Percentiles rank a stretch among this genome's conserved stretches.
phyloP scores from a whole-genome alignment of 768 basidiomycete genomes.

The Cystofilobasidium macerans region DNA sequence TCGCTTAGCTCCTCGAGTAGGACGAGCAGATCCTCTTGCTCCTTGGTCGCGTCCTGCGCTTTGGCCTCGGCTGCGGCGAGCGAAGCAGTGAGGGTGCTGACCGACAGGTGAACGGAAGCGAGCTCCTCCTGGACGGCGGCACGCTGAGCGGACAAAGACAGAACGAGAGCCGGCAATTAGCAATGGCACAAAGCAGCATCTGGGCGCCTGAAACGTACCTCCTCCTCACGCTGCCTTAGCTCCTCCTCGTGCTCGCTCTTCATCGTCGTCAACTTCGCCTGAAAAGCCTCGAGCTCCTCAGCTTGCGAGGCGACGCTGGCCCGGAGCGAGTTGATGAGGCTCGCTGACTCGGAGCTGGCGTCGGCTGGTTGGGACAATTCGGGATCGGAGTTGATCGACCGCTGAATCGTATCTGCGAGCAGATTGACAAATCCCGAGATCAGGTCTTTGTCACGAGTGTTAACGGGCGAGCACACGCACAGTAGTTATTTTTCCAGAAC shows the following conservation, averaged over 20 bases:
- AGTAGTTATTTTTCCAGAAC: conserved; percentile 97
- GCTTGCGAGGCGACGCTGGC: conserved; percentile 72
- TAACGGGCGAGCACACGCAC: too few species aligned
- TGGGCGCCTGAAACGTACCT: conserved; percentile 35
- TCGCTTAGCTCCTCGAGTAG: conserved; percentile 78
- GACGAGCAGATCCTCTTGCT: conserved; percentile 91
- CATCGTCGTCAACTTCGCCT: conserved; percentile 34
- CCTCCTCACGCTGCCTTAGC: conserved; percentile 29
- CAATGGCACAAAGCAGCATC: not conserved
- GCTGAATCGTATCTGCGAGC: conserved; percentile 58
- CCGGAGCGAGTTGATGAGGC: conserved; percentile 71
- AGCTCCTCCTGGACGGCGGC: conserved; percentile 7
- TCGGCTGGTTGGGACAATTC: conserved; percentile 53
- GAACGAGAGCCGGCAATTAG: not conserved
- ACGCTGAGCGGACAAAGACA: not conserved
- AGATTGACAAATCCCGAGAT: conserved; percentile 10
- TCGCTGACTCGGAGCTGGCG: conserved; percentile 61
- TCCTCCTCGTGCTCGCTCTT: conserved; percentile 31
- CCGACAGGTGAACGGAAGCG: conserved; percentile 10
- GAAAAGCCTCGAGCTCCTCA: conserved; percentile 40
- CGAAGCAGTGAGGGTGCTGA: conserved; percentile 13
- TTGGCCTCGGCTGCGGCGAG: conserved; percentile 6
- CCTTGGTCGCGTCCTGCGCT: conserved; percentile 67
- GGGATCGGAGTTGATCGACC: conserved; percentile 59
- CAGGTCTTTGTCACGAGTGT: too few species aligned